Percentiles rank a stretch among this genome's conserved stretches.
phyloP scores from a whole-genome alignment of 2,329 filamentous ascomycete species.

The Chrysoporthe austroafricana region DNA sequence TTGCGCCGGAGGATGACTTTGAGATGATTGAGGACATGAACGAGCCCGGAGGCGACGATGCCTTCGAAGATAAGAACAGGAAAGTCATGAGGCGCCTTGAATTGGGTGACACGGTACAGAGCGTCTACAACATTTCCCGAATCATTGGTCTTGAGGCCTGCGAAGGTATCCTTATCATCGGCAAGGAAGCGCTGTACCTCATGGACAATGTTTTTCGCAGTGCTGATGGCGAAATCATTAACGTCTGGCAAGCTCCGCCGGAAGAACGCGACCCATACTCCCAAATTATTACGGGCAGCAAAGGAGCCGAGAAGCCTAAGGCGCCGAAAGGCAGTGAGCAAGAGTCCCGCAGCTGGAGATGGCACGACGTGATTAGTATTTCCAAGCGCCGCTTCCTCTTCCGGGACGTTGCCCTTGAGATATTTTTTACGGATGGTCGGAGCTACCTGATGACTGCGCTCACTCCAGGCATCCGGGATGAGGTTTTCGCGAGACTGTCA shows the following conservation, averaged over 20 bases:
- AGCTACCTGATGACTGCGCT: conserved; percentile 92
- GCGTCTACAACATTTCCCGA: conserved; percentile 92
- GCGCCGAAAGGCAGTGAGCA: conserved; percentile 59
- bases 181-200: conserved; percentile 89
- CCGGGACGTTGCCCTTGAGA: conserved; percentile 92
- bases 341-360: conserved; percentile 88
- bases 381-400: conserved; percentile 96
- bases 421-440: conserved; percentile 95
- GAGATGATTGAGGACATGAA: conserved; percentile 95
- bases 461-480: conserved; percentile 73
- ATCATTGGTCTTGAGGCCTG: conserved; percentile 92
- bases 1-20: conserved; percentile 81
- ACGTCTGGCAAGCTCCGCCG: conserved; percentile 88
- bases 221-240: conserved; percentile 93
- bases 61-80: conserved; percentile 95
- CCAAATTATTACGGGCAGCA: conserved; percentile 82
- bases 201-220: conserved; percentile 97
- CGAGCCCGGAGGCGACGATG: conserved; percentile 73
- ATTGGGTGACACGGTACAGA: conserved; percentile 87
- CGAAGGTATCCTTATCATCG: conserved; percentile 90
- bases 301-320: conserved; percentile 61
- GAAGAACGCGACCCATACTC: conserved; percentile 96
- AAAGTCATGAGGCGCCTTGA: conserved; percentile 96
- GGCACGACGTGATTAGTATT: conserved; percentile 91
- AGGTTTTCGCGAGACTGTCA: conserved; percentile 76